Evolutionary conservation across 2,329 filamentous ascomycete species (phyloP), one percentile per base, ranked within the genome.

Genomic region (Emydomyces testavorans): DNA sequence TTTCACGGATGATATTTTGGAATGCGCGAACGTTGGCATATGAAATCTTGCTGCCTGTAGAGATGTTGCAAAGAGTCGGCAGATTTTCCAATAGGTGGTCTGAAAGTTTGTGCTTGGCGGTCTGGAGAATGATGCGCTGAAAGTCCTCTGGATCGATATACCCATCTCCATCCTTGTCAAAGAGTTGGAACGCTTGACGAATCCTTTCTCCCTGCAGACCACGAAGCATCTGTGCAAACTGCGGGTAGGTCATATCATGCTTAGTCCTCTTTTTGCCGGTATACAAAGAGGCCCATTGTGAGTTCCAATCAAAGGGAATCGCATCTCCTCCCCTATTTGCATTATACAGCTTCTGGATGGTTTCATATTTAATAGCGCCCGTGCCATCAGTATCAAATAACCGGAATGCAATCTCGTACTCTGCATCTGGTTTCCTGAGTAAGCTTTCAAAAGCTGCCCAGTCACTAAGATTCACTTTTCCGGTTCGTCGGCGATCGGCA

Each of bases 371-470:
- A 61, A 98, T 87, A 41, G 77, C 77, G 52, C 92, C 92, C 16
- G 80, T 84, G 52, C 85, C 79, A 44, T 90, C 81, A 58, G 86
- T 76, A 62, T 96, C 90, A 68, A 98, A 98, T 48, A 98, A 77
- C 59, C 92, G 85, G 71, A 96, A 98, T 13, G 92, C 90, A 59
- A 98, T 94, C 68, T 96, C 89, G 70, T 98, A 98, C 71, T 98
- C 92, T 65, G 92, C 92, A 62, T 96, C 92, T 53, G 92, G 85
- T 70, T 95, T 96, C 57, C 77, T 76, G 50, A 98, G 80, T 54
- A 98, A 78, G 71, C 94, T 93, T 71, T 95, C 86, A 68, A 96
- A 98, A 54, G 84, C 83, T 39, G 78, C 80, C 88, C 90, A 98
- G 70, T 98, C 92, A 51, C 80, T 73, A 47, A 96, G 71, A 57